phyloP scores from a whole-genome alignment of 805 yeast genomes.

The Blastobotrys attinorum region DNA sequence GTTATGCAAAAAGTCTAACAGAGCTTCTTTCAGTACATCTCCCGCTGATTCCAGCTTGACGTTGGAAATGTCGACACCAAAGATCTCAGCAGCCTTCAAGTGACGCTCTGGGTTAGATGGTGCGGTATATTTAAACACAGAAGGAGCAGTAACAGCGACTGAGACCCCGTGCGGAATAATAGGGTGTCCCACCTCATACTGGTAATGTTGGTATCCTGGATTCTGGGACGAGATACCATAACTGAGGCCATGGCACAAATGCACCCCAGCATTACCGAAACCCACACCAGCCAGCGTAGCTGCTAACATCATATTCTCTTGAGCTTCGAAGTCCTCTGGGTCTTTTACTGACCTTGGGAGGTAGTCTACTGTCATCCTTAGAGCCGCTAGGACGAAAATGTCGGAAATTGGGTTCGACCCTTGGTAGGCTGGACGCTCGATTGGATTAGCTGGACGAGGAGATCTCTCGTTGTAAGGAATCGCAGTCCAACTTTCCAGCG shows the following conservation, averaged over 20 bases:
- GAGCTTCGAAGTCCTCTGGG: conserved; percentile 36
- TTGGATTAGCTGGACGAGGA: conserved; percentile 33
- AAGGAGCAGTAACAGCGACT: conserved; percentile 40
- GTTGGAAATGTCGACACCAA: conserved; percentile 31
- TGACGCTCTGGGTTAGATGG: conserved; percentile 34
- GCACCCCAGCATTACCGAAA: conserved; percentile 39
- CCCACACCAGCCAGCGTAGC: conserved; percentile 41
- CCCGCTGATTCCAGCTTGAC: conserved; percentile 32
- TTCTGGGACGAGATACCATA: conserved; percentile 34
- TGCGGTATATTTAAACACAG: conserved; percentile 34
- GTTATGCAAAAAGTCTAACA: conserved; percentile 27
- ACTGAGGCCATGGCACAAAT: conserved; percentile 37
- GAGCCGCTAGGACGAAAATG: conserved; percentile 36
- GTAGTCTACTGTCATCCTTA: conserved; percentile 34
- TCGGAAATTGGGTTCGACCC: conserved; percentile 41
- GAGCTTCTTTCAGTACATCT: conserved; percentile 30
- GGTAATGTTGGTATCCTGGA: conserved; percentile 30
- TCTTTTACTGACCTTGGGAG: conserved; percentile 33
- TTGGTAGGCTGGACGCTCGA: conserved; percentile 34
- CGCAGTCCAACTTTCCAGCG: conserved; percentile 40
- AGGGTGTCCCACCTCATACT: conserved; percentile 33
- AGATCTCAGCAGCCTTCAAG: conserved; percentile 29
- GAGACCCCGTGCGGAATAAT: conserved; percentile 39
- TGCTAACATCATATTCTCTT: conserved; percentile 36
- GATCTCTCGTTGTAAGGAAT: conserved; percentile 34